A percentile compares a stretch with the other conserved stretches of the same genome.
These are phyloP conservation scores for Sporothrix mexicana DNA, from an alignment of 2,329 filamentous ascomycete species.

Conservation along the genomic window DNA sequence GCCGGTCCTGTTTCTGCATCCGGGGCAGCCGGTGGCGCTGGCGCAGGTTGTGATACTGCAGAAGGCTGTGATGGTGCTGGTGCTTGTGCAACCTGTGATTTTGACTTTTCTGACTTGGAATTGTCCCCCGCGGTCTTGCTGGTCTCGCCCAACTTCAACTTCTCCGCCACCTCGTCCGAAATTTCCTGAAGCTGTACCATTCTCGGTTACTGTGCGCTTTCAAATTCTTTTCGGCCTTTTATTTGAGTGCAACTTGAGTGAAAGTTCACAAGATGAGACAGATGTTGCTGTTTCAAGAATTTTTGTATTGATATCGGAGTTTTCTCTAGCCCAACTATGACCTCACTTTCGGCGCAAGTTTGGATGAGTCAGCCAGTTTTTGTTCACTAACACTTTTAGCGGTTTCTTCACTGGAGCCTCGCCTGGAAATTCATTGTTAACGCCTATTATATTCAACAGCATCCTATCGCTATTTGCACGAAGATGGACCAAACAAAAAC, in stretches of 20 bases:
- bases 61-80: background rate
- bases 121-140: background rate
- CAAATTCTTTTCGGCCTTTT: background rate
- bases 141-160: constrained; percentile 33
- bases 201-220: no score
- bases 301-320: background rate
- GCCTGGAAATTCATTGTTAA: background rate
- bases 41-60: background rate
- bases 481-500: background rate
- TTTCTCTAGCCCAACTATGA: constrained; percentile 26
- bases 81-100: background rate
- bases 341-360: background rate
- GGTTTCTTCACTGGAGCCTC: background rate
- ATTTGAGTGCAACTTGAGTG: background rate
- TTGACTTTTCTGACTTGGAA: background rate
- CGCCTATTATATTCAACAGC: background rate
- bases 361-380: constrained; percentile 4
- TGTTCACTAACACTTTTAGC: background rate
- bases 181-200: constrained; percentile 39
- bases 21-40: background rate
- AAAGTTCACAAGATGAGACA: no score
- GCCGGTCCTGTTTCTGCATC: background rate
- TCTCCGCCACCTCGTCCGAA: constrained; percentile 34
- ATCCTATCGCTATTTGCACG: constrained; percentile 9
- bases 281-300: background rate